Base-by-base conservation (phyloP, 371 early-diverging fungal genomes). In the Thermomucor indicae-seudaticae region DNA sequence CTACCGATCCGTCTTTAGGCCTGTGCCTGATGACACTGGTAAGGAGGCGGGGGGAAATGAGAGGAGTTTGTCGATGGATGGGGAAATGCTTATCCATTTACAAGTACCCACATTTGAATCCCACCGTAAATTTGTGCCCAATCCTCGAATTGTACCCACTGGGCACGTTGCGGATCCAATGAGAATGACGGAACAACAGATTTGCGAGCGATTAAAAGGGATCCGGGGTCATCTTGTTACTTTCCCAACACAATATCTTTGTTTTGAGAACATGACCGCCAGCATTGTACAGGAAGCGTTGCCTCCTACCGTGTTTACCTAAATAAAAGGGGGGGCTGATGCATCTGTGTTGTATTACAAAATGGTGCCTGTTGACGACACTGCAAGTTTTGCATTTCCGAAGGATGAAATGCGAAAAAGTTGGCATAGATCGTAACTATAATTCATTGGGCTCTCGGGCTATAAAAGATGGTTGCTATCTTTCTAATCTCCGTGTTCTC, bases 1-100 rank as follows among this genome's bases (percentile, higher is more conserved):
- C 16, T 92, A 84, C 58, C 70, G 91, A 20, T 72, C 81, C 23
- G 75, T 93, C 3, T 95, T 95, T 67, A 80, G 72, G 16, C 89
- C 88, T 50, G 84, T 93, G 11, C 95, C 95, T 4, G 95, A 95
- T 55, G 86, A 95, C 49, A 81, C 80, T 11, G 79, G 79, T 73
- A 65, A 42, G 43, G 19, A 14, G n/a, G n/a, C n/a, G n/a, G n/a
- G n/a, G n/a, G n/a, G n/a, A n/a, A n/a, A n/a, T n/a, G n/a, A n/a
- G n/a, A n/a, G n/a, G n/a, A n/a, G n/a, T n/a, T n/a, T n/a, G n/a
- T n/a, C n/a, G n/a, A n/a, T n/a, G n/a, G n/a, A n/a, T n/a, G n/a
- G n/a, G n/a, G n/a, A n/a, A n/a, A n/a, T n/a, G n/a, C n/a, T n/a
- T n/a, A n/a, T n/a, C n/a, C n/a, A n/a, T n/a, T n/a, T n/a, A n/a